These are phyloP conservation scores for Pseudocercospora fijiensis DNA, from an alignment of 2,329 filamentous ascomycete genomes.

Conservation along the genomic window DNA sequence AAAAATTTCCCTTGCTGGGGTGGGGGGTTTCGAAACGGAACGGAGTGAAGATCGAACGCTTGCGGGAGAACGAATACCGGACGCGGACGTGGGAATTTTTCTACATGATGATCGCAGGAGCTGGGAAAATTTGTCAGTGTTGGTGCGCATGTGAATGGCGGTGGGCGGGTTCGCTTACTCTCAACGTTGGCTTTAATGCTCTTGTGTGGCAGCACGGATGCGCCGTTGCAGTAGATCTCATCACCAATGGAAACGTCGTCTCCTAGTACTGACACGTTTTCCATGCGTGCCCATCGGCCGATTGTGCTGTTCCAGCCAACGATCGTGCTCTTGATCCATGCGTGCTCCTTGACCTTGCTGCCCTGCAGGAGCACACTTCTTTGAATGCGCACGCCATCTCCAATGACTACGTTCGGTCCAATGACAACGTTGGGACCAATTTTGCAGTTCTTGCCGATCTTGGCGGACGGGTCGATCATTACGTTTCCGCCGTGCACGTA, in stretches of 20 bases:
- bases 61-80: background rate
- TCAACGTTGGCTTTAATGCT: constrained; percentile 98
- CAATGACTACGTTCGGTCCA: constrained; percentile 85
- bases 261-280: constrained; percentile 96
- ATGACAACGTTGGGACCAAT: constrained; percentile 97
- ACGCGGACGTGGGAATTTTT: background rate
- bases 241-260: constrained; percentile 98
- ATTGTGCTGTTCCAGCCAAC: constrained; percentile 98
- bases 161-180: constrained; percentile 54
- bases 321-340: constrained; percentile 98
- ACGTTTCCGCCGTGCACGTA: constrained; percentile 94
- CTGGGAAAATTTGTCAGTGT: constrained; percentile 18
- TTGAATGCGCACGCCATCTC: constrained; percentile 91
- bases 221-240: constrained; percentile 95
- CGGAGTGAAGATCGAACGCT: constrained; percentile 18
- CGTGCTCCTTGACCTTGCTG: constrained; percentile 96
- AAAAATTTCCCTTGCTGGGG: constrained; percentile 11
- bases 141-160: background rate
- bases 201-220: constrained; percentile 91
- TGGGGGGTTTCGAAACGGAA: too few relatives aligned
- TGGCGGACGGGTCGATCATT: constrained; percentile 87
- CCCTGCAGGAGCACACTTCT: constrained; percentile 85
- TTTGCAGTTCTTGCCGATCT: constrained; percentile 97
- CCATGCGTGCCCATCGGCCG: constrained; percentile 90
- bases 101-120: constrained; percentile 32